These are phyloP conservation scores for Orbilia blumenaviensis DNA, from an alignment of 2,329 filamentous ascomycete genomes.

Conservation along the genomic window DNA sequence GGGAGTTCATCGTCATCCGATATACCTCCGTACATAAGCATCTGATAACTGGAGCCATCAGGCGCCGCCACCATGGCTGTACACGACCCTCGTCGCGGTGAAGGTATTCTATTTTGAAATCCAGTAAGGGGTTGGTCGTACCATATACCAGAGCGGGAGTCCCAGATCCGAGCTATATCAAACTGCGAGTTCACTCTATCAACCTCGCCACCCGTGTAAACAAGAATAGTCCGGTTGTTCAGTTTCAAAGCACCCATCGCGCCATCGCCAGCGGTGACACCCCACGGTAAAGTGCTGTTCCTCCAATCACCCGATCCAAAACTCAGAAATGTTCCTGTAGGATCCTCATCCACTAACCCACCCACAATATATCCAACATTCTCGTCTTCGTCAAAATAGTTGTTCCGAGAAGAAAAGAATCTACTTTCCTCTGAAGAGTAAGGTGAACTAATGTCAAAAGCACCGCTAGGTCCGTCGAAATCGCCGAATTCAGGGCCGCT, in stretches of 20 bases:
- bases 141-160: conserved; percentile 3
- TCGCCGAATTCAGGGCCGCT: background rate
- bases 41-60: conserved; percentile 31
- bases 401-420: conserved; percentile 2
- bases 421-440: background rate
- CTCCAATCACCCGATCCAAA: background rate
- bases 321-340: background rate
- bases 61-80: background rate
- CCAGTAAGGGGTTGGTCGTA: conserved; percentile 12
- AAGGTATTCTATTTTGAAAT: background rate
- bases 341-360: background rate
- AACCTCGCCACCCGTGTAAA: conserved; percentile 4
- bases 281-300: conserved; percentile 14
- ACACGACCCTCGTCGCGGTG: background rate
- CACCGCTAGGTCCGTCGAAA: background rate
- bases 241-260: conserved; percentile 6
- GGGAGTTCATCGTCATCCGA: background rate
- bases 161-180: conserved; percentile 2
- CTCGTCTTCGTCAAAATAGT: background rate
- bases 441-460: background rate
- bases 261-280: conserved; percentile 10
- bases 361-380: conserved; percentile 7
- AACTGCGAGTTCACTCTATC: background rate
- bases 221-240: background rate
- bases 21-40: conserved; percentile 4